A percentile compares a stretch with the other conserved stretches of the same genome.
phyloP scores from a whole-genome alignment of 2,329 filamentous ascomycete species.

The Myriosclerotinia curreyana region DNA sequence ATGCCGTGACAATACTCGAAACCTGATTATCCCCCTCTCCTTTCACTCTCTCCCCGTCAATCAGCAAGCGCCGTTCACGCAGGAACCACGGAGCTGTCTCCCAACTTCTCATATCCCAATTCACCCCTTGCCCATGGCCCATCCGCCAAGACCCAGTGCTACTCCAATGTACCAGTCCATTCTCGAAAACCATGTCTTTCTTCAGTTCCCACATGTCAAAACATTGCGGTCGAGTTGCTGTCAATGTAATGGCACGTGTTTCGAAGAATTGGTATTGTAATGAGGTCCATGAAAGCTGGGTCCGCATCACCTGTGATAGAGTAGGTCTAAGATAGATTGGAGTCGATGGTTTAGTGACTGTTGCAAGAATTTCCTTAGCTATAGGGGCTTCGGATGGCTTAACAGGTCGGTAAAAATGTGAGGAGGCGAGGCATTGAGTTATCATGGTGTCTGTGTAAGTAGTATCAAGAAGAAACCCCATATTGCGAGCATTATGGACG shows the following conservation, averaged over 20 bases:
- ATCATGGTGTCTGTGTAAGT: not conserved
- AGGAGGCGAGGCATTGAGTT: not conserved
- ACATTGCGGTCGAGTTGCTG: not conserved
- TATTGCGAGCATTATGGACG: not conserved
- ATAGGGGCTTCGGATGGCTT: not conserved
- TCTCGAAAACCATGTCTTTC: not conserved
- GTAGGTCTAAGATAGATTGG: not conserved
- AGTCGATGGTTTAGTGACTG: not conserved
- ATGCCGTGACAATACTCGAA: not conserved
- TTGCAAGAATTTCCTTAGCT: not conserved
- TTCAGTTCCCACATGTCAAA: not conserved
- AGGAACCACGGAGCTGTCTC: not conserved
- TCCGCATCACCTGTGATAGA: not conserved
- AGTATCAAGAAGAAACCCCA: not conserved
- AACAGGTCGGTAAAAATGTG: not conserved
- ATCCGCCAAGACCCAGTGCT: not conserved
- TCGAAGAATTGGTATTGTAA: not conserved
- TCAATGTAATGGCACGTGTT: too few species aligned
- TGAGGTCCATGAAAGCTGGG: not conserved
- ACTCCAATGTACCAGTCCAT: not conserved
- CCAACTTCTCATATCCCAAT: not conserved
- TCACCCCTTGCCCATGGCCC: not conserved
- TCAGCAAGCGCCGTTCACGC: not conserved
- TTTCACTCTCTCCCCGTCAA: not conserved
- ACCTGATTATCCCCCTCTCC: not conserved